Evolutionary conservation across 352 stramenopile species (phyloP).

Genomic region (Poterioochromonas sp.): DNA sequence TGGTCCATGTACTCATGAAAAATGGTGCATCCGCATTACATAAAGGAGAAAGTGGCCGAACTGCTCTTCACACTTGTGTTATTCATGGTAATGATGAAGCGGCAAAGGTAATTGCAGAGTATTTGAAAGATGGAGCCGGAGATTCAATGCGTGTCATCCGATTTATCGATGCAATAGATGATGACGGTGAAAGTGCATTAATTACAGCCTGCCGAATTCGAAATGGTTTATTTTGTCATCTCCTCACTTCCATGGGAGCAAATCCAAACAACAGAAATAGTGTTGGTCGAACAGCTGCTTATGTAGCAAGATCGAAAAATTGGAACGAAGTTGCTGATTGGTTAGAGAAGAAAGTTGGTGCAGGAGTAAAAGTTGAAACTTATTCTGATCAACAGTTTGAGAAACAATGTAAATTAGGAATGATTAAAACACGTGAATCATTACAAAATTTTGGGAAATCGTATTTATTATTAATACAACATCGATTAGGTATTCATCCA

Average conservation of each 20-base stretch:
- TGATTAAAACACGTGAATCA: constrained; percentile 6
- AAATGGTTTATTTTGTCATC: constrained; percentile 16
- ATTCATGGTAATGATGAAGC: constrained; percentile 26
- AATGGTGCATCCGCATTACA: not conserved
- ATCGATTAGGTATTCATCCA: not conserved
- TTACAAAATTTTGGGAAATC: constrained; percentile 20
- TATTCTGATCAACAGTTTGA: constrained; percentile 30
- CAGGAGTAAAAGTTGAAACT: constrained; percentile 20
- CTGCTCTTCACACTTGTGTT: constrained; percentile 20
- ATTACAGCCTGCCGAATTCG: not conserved
- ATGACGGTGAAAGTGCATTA: constrained; percentile 12
- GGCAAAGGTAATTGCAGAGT: constrained; percentile 17
- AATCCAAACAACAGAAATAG: constrained; percentile 26
- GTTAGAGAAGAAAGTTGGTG: constrained; percentile 33
- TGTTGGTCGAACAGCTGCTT: not conserved
- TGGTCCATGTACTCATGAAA: constrained; percentile 29
- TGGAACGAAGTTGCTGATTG: constrained; percentile 7
- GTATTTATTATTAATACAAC: constrained; percentile 8
- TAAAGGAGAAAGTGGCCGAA: constrained; percentile 17
- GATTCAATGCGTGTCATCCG: constrained; percentile 13
- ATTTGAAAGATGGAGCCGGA: constrained; percentile 13
- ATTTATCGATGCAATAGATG: constrained; percentile 24
- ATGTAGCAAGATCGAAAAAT: not conserved
- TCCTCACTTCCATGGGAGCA: not conserved
- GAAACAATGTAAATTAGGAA: not conserved